Evolutionary conservation across 2,329 filamentous ascomycete species (phyloP).

Genomic region (Aspergillus caelatus): DNA sequence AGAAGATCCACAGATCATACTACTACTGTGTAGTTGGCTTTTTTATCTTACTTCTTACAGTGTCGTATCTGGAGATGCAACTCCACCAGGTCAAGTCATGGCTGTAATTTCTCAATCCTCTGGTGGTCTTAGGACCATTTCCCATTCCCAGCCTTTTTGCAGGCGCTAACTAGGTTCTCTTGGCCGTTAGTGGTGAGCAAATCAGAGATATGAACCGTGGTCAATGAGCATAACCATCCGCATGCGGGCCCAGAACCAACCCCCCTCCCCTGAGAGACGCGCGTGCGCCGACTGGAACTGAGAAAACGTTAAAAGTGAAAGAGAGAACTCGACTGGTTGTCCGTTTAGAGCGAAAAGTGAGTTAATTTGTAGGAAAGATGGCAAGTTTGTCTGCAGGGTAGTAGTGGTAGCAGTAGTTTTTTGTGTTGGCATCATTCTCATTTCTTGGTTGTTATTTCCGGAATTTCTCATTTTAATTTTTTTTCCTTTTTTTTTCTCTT

Average conservation of each 20-base stretch:
- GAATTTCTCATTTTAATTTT: not conserved
- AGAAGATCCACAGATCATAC: conserved; percentile 3
- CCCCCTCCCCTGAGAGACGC: conserved; percentile 26
- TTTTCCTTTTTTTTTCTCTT: not conserved
- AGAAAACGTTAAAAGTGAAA: conserved; percentile 2
- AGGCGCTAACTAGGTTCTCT: conserved; percentile 7
- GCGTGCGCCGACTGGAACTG: conserved; percentile 19
- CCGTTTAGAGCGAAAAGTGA: not conserved
- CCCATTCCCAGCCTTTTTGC: conserved; percentile 7
- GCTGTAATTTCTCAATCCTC: conserved; percentile 11
- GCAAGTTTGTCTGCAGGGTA: not conserved
- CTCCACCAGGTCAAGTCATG: conserved; percentile 9
- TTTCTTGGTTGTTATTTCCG: not conserved
- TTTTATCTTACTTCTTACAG: not conserved
- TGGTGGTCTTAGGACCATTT: conserved; percentile 4
- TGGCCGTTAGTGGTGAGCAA: conserved; percentile 13
- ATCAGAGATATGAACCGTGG: conserved; percentile 17
- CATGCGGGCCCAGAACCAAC: conserved; percentile 22
- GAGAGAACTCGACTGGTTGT: conserved; percentile 1
- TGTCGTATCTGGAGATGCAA: conserved; percentile 3
- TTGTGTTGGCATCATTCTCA: not conserved
- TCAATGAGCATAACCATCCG: conserved; percentile 17
- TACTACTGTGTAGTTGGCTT: not conserved
- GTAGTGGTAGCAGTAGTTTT: not conserved
- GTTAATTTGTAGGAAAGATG: not conserved